Base-by-base conservation (phyloP, 1,284 basidiomycete genomes). In the Earliella scabrosa region DNA sequence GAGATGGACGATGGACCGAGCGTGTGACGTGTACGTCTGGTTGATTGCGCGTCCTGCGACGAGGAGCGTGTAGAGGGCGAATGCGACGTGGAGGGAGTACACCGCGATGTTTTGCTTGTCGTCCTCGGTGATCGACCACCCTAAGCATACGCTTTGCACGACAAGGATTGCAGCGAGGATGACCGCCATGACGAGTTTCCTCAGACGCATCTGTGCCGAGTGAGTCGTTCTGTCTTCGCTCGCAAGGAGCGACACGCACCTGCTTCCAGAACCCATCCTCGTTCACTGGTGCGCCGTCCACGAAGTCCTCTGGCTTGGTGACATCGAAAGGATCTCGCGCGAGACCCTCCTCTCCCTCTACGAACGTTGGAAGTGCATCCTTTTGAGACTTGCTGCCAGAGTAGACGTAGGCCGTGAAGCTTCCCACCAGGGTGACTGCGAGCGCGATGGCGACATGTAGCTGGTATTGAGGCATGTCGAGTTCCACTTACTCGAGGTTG, bases 241-340 rank as follows among this genome's bases (percentile, higher is more conserved):
- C 27, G 29, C 18, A 13, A 14, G 21, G 11, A 13, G 16, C 2
- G 14, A 2, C 13, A 80, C 85, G 52, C 67, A 87, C 91, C 73
- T 75, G 75, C 14, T 67, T 65, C 92, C 93, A 95, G 68, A 96
- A 95, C 14, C 64, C 73, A 11, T 82, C 81, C 48, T 83, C 86
- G 20, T 92, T 76, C 43, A 95, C 79, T 10, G 92, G 89, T 51
- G 84, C 83, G 1, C 93, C 93, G 66, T 95, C 88, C 13, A 86
- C 65, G 31, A 84, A 66, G 66, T 94, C 88, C 63, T 87, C 84
- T 3, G 87, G 82, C 39, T 75, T 86, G 26, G 85, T 82, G 32
- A 95, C 83, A 63, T 94, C 85, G 69, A 94, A 95, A 3, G 92
- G 86, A 68, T 95, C 93, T 27, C 68, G 73, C 48, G 67, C 60